Evolutionary conservation across 352 stramenopile species (phyloP), one percentile per base, ranked within the genome.

Genomic region (Salisapilia sapeloensis): DNA sequence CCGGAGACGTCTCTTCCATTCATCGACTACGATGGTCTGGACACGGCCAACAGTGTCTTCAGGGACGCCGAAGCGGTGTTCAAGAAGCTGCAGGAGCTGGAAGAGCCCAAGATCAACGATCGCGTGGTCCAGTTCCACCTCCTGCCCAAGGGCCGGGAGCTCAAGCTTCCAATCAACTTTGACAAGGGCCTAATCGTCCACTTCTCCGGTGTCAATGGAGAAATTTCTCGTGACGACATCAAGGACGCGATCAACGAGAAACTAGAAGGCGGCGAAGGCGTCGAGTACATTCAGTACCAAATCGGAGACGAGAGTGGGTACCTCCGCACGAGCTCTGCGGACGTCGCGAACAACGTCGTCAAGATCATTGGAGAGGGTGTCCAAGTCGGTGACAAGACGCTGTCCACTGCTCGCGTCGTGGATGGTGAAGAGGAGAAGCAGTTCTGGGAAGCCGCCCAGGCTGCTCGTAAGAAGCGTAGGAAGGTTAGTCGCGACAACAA

Each of bases 251-350:
- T 92, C 26, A 89, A 87, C 51, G 64, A 83, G 26, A 70, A 81
- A 48, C 66, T 87, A 24, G 38, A 27, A 1, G 61, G 79, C 7
- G 65, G 67, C 16, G 46, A 61, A 7, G 63, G 65, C 25, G 62
- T 90, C 18, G 75, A 71, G 6, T 89, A 81, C 44, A 87, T 87
- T 50, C 64, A 89, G 56, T 87, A 87, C 48, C 72, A 86, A 45
- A 65, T 86, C 30, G 62, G 64, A 20, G 64, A 70, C 35, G 62
- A 71, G 44, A 72, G 60, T 44, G 72, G 66, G 24, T 56, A 60
- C 40, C 35, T 89, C 28, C 72, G 69, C 33, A 51, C 84, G 24
- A 72, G 65, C 10, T 60, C 35, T 19, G 51, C 67, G 14, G 64
- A 62, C 4, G 60, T 67, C 13, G 70, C 71, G 4, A 53, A 69